Evolutionary conservation across 441 rosid genomes (phyloP).

Genomic region (Daphne laureola): DNA sequence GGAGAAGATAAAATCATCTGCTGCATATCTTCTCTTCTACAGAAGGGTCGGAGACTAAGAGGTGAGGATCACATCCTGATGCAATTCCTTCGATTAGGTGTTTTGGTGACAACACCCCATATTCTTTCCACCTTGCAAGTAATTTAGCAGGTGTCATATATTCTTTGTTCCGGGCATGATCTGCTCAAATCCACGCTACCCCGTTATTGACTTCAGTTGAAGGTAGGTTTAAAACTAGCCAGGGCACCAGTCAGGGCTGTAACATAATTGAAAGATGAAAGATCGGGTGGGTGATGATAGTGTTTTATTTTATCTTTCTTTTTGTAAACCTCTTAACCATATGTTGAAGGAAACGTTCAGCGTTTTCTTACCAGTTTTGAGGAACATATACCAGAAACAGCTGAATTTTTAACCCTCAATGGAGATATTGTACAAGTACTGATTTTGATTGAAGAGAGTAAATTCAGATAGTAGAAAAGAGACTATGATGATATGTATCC

Average conservation of each 20-base stretch:
- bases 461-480: not conserved
- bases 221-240: conserved; percentile 9
- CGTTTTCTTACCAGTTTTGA: conserved; percentile 4
- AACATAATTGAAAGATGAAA: conserved; percentile 25
- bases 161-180: conserved; percentile 27
- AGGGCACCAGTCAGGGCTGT: conserved; percentile 28
- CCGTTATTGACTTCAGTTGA: conserved; percentile 11
- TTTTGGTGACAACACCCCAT: conserved; percentile 13
- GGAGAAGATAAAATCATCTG: conserved; percentile 88
- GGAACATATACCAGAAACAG: conserved; percentile 13
- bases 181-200: conserved; percentile 18
- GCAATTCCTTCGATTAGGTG: conserved; percentile 16
- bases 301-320: not conserved
- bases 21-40: conserved; percentile 96
- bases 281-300: conserved; percentile 19
- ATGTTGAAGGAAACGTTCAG: conserved; percentile 10
- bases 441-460: not conserved
- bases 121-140: conserved; percentile 16
- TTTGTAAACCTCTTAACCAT: conserved; percentile 16
- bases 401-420: conserved; percentile 12
- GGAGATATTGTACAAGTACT: conserved; percentile 15
- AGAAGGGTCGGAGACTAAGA: conserved; percentile 53
- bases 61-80: conserved; percentile 4
- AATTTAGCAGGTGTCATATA: conserved; percentile 24
- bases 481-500: conserved; percentile 7